phyloP scores from a whole-genome alignment of 2,329 filamentous ascomycete genomes.

The Capronia americana region DNA sequence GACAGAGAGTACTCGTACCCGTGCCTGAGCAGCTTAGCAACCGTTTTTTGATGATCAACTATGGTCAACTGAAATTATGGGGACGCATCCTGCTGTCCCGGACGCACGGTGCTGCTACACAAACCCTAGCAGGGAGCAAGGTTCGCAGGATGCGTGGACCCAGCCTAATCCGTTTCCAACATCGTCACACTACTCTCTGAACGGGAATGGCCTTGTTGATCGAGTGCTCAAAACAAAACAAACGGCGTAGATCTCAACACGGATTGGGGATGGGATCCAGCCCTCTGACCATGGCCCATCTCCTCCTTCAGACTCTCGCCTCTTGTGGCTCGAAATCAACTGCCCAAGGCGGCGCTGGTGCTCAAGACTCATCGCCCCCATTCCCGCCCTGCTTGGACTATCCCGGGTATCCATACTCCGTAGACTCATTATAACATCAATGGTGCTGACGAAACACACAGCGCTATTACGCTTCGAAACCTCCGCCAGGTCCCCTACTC shows the following conservation, averaged over 20 bases:
- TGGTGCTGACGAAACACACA: background rate
- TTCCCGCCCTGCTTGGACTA: background rate
- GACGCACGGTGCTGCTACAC: constrained; percentile 11
- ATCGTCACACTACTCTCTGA: constrained; percentile 25
- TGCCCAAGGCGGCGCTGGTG: background rate
- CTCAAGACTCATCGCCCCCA: background rate
- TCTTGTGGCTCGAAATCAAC: background rate
- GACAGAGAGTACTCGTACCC: background rate
- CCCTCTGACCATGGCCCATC: background rate
- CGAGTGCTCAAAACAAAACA: constrained; percentile 1
- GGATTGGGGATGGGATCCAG: constrained; percentile 1
- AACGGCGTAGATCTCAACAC: constrained; percentile 15
- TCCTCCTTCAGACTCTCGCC: background rate
- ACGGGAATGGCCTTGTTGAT: constrained; percentile 14
- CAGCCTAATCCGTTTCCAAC: constrained; percentile 13
- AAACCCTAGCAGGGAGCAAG: constrained; percentile 18
- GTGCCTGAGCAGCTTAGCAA: background rate
- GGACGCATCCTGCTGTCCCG: constrained; percentile 2
- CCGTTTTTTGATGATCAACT: constrained; percentile 10
- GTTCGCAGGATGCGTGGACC: background rate
- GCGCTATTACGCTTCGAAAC: constrained; percentile 10
- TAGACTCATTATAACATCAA: background rate
- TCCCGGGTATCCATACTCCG: background rate
- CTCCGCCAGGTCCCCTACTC: background rate
- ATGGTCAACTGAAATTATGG: background rate